Evolutionary conservation across 495 filamentous ascomycete genomes (phyloP).

Genomic region (Articulospora tetracladia): DNA sequence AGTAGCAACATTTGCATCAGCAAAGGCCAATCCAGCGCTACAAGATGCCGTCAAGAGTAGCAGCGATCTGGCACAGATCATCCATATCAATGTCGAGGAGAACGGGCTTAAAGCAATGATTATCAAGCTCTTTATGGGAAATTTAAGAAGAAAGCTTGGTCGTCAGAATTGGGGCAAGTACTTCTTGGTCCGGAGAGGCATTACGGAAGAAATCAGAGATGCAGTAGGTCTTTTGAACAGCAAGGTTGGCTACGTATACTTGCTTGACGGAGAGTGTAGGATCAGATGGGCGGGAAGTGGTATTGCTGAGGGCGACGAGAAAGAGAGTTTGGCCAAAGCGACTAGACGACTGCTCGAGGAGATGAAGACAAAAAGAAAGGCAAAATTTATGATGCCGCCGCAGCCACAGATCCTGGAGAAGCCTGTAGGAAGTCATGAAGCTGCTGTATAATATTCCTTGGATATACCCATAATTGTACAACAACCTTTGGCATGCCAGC

Average conservation of each 20-base stretch:
- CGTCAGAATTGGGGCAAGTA: constrained; percentile 65
- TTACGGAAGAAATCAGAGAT: constrained; percentile 70
- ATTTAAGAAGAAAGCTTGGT: constrained; percentile 52
- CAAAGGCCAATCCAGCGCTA: constrained; percentile 61
- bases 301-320: constrained; percentile 63
- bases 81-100: constrained; percentile 85
- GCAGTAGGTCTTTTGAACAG: constrained; percentile 78
- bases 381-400: neutral
- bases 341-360: constrained; percentile 66
- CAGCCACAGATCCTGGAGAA: constrained; percentile 1
- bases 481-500: constrained; percentile 16
- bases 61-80: constrained; percentile 56
- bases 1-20: constrained; percentile 62
- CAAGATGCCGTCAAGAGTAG: constrained; percentile 44
- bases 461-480: constrained; percentile 29
- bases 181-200: constrained; percentile 76
- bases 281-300: constrained; percentile 96
- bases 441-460: constrained; percentile 6
- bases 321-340: constrained; percentile 64
- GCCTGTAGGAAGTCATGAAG: constrained; percentile 7
- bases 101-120: constrained; percentile 72
- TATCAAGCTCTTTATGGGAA: constrained; percentile 62
- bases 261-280: constrained; percentile 80
- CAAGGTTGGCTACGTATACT: constrained; percentile 91
- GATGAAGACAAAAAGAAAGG: constrained; percentile 21